Evolutionary conservation across 345 rosid species (phyloP), one percentile per base, ranked within the genome.

Genomic region (Populus nigra): DNA sequence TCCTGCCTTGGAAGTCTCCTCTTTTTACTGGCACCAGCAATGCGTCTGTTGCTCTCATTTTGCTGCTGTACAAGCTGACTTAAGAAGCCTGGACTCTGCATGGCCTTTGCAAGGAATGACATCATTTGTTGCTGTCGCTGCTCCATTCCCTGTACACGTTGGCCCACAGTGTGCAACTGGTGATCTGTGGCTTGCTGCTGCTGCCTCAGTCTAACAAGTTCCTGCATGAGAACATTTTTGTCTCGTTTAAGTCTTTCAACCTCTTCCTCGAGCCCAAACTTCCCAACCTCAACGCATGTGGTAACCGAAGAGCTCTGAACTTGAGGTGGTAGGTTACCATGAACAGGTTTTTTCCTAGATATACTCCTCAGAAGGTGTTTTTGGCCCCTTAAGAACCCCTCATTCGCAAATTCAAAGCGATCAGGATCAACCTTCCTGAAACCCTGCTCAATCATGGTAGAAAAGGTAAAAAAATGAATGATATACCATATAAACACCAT

Each of bases 161-260:
- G 93, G 68, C 88, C 96, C 91, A 89, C 88, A 7, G 92, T 83
- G 72, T 91, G 98, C 78, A 96, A 84, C 83, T 96, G 93, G 86
- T 82, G 83, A 80, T 93, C 99, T 55, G 96, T 93, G 75, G 91
- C 68, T 79, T 93, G 99, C 82, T 93, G 99, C 84, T 93, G 94
- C 85, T 92, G 98, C 79, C 96, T 91, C 76, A 93, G 80, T 81
- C 96, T 86, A 55, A 96, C 96, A 47, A 93, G 93, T 82, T 96
- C 97, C 89, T 92, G 97, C 99, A 93, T 93, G 66, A 96, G 96
- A 78, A 92, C 96, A 76, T 96, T 93, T 85, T 93, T 93, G 84
- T 93, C 99, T 84, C 95, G 85, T 86, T 96, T 93, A 68, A 96
- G 97, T 84, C 92, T 88, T 86, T 93, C 99, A 63, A 96, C 95